A percentile compares a stretch with the other conserved stretches of the same genome.
Evolutionary conservation across 768 basidiomycete species (phyloP).

Genomic region (Panaeolus papilionaceus): DNA sequence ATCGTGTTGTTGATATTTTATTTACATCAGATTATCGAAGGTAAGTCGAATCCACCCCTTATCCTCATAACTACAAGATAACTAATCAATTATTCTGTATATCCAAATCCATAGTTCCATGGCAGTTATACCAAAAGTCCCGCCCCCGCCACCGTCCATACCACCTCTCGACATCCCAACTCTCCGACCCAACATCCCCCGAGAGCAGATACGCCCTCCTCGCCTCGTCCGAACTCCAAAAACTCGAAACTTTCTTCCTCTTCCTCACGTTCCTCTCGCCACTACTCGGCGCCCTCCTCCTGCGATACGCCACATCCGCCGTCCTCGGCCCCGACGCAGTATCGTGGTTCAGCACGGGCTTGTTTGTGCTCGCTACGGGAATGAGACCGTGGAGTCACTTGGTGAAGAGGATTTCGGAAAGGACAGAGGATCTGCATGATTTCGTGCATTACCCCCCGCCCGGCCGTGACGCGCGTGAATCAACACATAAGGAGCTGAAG

Average conservation of each 20-base stretch:
- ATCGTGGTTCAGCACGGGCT: constrained; percentile 83
- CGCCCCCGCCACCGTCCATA: constrained; percentile 51
- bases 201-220: constrained; percentile 47
- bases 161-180: constrained; percentile 25
- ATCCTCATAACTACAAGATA: no score
- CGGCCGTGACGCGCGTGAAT: constrained; percentile 35
- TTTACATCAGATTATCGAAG: constrained; percentile 82
- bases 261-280: constrained; percentile 67
- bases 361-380: constrained; percentile 83
- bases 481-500: constrained; percentile 41
- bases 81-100: no score
- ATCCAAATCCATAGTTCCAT: constrained; percentile 55
- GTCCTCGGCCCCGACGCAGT: constrained; percentile 62
- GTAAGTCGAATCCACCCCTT: constrained; percentile 40
- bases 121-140: constrained; percentile 65
- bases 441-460: constrained; percentile 62
- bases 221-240: constrained; percentile 64
- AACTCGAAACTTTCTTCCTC: constrained; percentile 70
- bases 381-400: constrained; percentile 83
- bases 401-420: constrained; percentile 63
- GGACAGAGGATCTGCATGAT: constrained; percentile 69
- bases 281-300: constrained; percentile 68
- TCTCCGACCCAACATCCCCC: constrained; percentile 32
- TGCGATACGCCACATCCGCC: constrained; percentile 62
- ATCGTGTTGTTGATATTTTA: constrained; percentile 77